Evolutionary conservation across 1,284 basidiomycete species (phyloP).

Genomic region (Cerrena zonata): DNA sequence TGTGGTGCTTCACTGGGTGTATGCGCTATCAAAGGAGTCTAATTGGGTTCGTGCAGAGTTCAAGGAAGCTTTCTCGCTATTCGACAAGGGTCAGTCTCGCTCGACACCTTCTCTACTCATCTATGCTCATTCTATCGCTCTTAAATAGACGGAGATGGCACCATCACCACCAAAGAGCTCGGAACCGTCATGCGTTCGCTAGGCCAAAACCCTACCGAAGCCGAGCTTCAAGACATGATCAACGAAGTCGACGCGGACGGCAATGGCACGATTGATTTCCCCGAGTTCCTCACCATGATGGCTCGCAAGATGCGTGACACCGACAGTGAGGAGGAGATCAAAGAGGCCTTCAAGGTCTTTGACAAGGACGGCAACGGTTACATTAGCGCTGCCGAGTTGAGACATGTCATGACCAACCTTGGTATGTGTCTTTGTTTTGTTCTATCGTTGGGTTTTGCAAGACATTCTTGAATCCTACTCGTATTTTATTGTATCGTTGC

Average conservation of each 20-base stretch:
- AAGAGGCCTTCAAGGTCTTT: conserved; percentile 79
- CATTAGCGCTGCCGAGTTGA: conserved; percentile 77
- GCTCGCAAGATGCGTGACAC: conserved; percentile 93
- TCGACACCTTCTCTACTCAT: conserved; percentile 20
- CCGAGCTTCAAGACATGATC: conserved; percentile 95
- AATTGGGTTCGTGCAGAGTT: conserved; percentile 48
- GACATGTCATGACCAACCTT: conserved; percentile 88
- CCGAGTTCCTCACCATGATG: conserved; percentile 95
- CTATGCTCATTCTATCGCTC: conserved; percentile 10
- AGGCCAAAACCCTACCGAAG: conserved; percentile 94
- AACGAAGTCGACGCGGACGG: conserved; percentile 81
- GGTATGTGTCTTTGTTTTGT: conserved; percentile 46
- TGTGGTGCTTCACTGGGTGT: conserved; percentile 11
- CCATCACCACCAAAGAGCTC: conserved; percentile 92
- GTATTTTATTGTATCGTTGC: neutral
- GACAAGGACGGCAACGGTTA: conserved; percentile 81
- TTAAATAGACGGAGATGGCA: conserved; percentile 85
- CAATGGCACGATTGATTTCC: conserved; percentile 92
- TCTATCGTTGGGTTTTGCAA: no score
- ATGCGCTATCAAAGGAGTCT: conserved; percentile 9
- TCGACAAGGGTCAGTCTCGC: conserved; percentile 73
- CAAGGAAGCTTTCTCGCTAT: conserved; percentile 90
- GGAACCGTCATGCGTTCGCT: conserved; percentile 96
- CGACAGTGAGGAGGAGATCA: conserved; percentile 75
- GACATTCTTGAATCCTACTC: no score